phyloP scores from a whole-genome alignment of 345 rosid genomes.

The Lumnitzera littorea region DNA sequence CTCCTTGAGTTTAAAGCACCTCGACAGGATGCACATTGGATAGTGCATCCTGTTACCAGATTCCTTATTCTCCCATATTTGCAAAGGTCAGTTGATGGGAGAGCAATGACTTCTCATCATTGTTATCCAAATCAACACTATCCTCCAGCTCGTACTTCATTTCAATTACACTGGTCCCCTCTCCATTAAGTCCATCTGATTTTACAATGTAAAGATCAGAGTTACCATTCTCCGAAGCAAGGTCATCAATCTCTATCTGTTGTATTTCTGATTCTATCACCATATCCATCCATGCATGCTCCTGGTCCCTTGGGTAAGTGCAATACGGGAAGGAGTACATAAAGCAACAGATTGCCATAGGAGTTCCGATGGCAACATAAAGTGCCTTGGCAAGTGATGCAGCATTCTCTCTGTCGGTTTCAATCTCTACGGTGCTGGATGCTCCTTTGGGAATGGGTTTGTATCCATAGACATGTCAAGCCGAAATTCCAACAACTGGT shows the following conservation, averaged over 20 bases:
- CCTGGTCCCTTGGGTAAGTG: conserved; percentile 75
- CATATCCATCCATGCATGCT: conserved; percentile 67
- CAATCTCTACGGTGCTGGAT: conserved; percentile 30
- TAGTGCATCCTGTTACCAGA: no score
- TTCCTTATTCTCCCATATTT: conserved; percentile 14
- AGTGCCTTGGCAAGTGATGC: conserved; percentile 75
- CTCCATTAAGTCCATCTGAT: conserved; percentile 5
- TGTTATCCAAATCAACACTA: conserved; percentile 21
- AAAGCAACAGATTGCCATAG: conserved; percentile 63
- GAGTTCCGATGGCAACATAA: conserved; percentile 67
- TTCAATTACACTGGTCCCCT: conserved; percentile 25
- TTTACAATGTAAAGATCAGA: conserved; percentile 14
- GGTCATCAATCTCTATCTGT: conserved; percentile 15
- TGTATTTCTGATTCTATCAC: conserved; percentile 62
- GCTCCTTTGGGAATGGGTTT: conserved; percentile 50
- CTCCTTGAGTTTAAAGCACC: no score
- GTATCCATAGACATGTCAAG: conserved; percentile 71
- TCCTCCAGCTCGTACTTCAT: conserved; percentile 25
- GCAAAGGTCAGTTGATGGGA: conserved; percentile 28
- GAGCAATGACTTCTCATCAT: conserved; percentile 31
- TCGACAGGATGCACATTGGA: no score
- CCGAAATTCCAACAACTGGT: conserved; percentile 65
- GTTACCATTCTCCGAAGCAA: conserved; percentile 8
- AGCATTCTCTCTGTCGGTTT: conserved; percentile 69
- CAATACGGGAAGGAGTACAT: conserved; percentile 72